These are phyloP conservation scores for Encephalitozoon romaleae DNA, from an alignment of 371 early-diverging fungal species.

Conservation along the genomic window DNA sequence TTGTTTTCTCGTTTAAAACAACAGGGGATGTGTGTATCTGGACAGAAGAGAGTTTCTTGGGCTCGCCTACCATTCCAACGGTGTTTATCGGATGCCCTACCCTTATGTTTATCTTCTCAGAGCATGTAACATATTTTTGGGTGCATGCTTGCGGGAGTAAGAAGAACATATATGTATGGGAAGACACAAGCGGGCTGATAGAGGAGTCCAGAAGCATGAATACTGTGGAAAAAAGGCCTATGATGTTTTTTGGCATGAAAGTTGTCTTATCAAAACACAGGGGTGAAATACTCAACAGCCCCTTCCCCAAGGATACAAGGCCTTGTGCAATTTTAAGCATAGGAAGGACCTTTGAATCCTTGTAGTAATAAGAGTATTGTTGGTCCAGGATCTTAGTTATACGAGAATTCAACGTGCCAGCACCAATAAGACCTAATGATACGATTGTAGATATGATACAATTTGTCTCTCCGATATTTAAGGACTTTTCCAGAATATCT, in stretches of 20 bases:
- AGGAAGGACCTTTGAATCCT: slow-evolving; percentile 78
- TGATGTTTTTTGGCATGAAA: slow-evolving; percentile 36
- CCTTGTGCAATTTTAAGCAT: slow-evolving; percentile 83
- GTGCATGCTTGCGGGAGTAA: slow-evolving; percentile 80
- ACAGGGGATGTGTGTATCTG: slow-evolving; percentile 94
- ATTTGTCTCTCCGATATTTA: slow-evolving; percentile 75
- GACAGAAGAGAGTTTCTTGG: slow-evolving; percentile 92
- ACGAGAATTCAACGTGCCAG: slow-evolving; percentile 96
- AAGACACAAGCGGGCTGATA: slow-evolving; percentile 62
- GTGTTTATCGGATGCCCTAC: slow-evolving; percentile 91
- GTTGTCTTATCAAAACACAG: slow-evolving; percentile 30
- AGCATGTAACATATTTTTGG: slow-evolving; percentile 85
- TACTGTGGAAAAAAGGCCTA: slow-evolving; percentile 49
- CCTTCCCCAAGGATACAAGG: slow-evolving; percentile 49
- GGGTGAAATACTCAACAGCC: slow-evolving; percentile 31
- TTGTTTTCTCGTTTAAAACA: slow-evolving; percentile 80
- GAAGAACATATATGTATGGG: slow-evolving; percentile 80
- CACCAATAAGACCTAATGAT: slow-evolving; percentile 93
- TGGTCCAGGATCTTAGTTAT: slow-evolving; percentile 88
- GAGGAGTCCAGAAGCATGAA: slow-evolving; percentile 52
- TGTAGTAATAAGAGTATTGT: slow-evolving; percentile 84
- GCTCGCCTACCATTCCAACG: slow-evolving; percentile 93
- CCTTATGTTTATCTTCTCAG: slow-evolving; percentile 78
- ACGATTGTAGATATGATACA: slow-evolving; percentile 74
- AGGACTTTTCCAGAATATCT: slow-evolving; percentile 83